phyloP scores from a whole-genome alignment of 2,329 filamentous ascomycete species.

The Penicillium occitanis region DNA sequence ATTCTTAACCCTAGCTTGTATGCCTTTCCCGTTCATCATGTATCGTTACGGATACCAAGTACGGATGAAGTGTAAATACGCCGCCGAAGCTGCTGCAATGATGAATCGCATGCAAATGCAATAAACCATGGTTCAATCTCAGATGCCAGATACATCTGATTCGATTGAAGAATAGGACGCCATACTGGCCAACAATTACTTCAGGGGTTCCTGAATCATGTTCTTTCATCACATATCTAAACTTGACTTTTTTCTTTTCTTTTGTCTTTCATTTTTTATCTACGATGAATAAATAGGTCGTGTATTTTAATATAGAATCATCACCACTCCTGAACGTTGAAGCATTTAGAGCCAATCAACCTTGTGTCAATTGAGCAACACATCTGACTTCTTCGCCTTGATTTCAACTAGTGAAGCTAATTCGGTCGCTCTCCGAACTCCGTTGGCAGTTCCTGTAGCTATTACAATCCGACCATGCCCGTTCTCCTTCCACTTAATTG shows the following conservation, averaged over 20 bases:
- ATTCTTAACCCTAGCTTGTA: slow-evolving; percentile 39
- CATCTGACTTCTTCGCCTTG: neutral
- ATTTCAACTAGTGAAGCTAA: neutral
- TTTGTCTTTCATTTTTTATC: neutral
- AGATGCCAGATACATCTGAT: slow-evolving; percentile 17
- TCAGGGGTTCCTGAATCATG: neutral
- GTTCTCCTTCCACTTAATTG: neutral
- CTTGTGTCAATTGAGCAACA: neutral
- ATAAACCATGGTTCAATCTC: neutral
- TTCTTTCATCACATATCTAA: neutral
- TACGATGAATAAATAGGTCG: neutral
- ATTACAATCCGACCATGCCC: neutral
- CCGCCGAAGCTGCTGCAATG: slow-evolving; percentile 22
- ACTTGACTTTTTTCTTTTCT: neutral
- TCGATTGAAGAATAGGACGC: neutral
- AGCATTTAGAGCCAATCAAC: neutral
- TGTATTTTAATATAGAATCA: neutral
- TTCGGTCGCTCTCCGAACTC: neutral
- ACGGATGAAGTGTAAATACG: slow-evolving; percentile 39
- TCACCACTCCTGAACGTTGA: neutral
- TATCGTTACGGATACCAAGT: slow-evolving; percentile 38
- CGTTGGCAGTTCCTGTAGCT: neutral
- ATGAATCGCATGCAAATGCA: slow-evolving; percentile 18
- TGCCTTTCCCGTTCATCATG: slow-evolving; percentile 41
- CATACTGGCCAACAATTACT: neutral